Base-by-base conservation (phyloP, 495 filamentous ascomycete genomes). In the Haplographium delicatum region DNA sequence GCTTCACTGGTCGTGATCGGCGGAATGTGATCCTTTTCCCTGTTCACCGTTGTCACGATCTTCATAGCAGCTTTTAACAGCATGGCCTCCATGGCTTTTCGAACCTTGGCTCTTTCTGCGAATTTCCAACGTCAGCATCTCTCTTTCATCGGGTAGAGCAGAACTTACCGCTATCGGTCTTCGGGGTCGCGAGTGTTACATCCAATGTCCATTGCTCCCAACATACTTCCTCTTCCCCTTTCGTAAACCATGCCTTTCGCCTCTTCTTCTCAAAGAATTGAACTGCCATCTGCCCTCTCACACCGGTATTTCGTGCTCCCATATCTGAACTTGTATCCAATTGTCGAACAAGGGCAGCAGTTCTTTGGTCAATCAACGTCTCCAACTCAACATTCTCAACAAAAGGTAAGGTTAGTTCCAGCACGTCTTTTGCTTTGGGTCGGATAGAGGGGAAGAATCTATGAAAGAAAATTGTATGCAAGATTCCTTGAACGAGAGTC, bases 381-480 rank as follows among this genome's bases (percentile, higher is more conserved):
- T 95, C 89, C 26, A 98, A 83, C 60, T 96, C 89, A 43, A 77
- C 77, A 60, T 98, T 91, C 53, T 90, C 84, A 58, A 98, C 84
- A 53, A 85, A 82, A 26, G 94, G 89, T 6, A 97, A 79, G 23
- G 90, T 95, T 46, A 96, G 76, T 61, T 95, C 93, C 47, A 97
- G 81, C 37, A 97, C 80, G 62, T 98, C 93, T 63, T 88, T 83
- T 37, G 88, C 88, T 38, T 79, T 77, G n/a, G 93, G 93, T 11
- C 80, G 72, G 47, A 96, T 76, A 24, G 86, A 82, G 49, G 86
- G 86, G 72, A 98, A 97, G 75, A 89, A 95, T 53, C 93, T 88
- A 69, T 97, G 90, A 74, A 98, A 98, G 83, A 97, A 98, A 64
- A 98, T 95, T 33, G 91, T 93, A 66, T 96, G 89, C 44, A 97